Conservation (phyloP, 31 red algal species). For the Odonthalia washingtoniensis region DNA sequence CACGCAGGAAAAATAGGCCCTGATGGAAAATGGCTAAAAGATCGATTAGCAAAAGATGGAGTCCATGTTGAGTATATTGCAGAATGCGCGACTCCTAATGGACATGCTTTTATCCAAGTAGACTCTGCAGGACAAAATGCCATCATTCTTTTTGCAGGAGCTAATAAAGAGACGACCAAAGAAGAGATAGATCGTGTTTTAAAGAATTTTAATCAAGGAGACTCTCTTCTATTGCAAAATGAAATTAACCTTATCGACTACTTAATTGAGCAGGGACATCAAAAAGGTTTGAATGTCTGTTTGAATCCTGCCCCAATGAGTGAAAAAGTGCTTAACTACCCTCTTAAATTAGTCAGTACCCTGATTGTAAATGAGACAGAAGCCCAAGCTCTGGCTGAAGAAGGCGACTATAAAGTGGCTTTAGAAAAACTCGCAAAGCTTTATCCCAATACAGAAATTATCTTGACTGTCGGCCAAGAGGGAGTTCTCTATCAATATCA, state of each 20-base stretch:
- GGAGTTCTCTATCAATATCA: too few relatives aligned
- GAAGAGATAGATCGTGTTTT: neutral
- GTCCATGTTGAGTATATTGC: constrained; percentile 9
- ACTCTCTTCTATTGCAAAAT: constrained; percentile 17
- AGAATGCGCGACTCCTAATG: neutral
- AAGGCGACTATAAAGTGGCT: too few relatives aligned
- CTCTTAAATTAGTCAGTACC: neutral
- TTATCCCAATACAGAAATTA: too few relatives aligned
- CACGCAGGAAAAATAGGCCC: constrained; percentile 1
- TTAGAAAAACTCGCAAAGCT: too few relatives aligned
- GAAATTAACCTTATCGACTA: constrained; percentile 17
- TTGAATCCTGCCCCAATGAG: constrained; percentile 12
- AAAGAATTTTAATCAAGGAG: neutral
- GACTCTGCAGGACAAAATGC: constrained; percentile 8
- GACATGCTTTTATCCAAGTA: constrained; percentile 28
- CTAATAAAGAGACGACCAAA: neutral
- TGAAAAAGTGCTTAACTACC: neutral
- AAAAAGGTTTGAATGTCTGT: constrained; percentile 1
- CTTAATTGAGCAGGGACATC: too few relatives aligned
- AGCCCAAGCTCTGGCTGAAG: neutral
- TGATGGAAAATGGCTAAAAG: neutral
- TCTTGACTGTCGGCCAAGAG: too few relatives aligned
- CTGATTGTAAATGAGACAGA: constrained; percentile 30
- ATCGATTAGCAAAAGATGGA: neutral
- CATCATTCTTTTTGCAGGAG: constrained; percentile 19